phyloP scores from a whole-genome alignment of 176 grass and related monocot genomes.

The Rhynchospora breviuscula region DNA sequence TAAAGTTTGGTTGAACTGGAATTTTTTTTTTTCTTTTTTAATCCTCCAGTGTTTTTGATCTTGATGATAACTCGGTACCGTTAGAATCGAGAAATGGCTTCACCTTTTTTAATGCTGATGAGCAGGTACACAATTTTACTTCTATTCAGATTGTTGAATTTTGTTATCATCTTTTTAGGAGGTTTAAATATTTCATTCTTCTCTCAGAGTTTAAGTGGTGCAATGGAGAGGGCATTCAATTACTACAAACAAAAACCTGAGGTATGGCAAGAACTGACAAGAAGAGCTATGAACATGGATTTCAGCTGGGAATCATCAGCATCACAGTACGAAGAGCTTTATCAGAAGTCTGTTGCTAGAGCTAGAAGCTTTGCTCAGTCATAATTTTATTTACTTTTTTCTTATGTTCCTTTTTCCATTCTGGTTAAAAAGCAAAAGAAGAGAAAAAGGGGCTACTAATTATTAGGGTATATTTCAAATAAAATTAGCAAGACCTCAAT shows the following conservation, averaged over 20 bases:
- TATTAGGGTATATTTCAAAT: not conserved
- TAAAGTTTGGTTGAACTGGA: not conserved
- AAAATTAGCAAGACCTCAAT: not conserved
- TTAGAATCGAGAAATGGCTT: slow-evolving; percentile 72
- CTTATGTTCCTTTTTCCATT: not conserved
- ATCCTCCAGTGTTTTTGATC: slow-evolving; percentile 76
- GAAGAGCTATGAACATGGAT: slow-evolving; percentile 77
- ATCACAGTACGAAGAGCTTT: slow-evolving; percentile 77
- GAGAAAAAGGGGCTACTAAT: not conserved
- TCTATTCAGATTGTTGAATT: not conserved
- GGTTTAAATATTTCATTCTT: slow-evolving; percentile 13
- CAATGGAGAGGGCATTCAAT: slow-evolving; percentile 68
- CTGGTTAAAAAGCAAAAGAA: not conserved
- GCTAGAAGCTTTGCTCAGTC: slow-evolving; percentile 44
- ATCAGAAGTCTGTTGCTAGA: slow-evolving; percentile 51
- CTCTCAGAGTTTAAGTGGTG: slow-evolving; percentile 57
- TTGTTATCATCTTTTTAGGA: not conserved
- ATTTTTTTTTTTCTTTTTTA: not conserved
- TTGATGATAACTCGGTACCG: slow-evolving; percentile 56
- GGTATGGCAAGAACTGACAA: slow-evolving; percentile 63
- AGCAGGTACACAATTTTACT: slow-evolving; percentile 47
- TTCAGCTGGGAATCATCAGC: slow-evolving; percentile 86
- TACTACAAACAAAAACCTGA: slow-evolving; percentile 67
- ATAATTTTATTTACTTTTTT: slow-evolving; percentile 11
- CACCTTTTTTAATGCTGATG: slow-evolving; percentile 71